Evolutionary conservation across 257 asterid species (phyloP).

Genomic region (Echites panduratus): DNA sequence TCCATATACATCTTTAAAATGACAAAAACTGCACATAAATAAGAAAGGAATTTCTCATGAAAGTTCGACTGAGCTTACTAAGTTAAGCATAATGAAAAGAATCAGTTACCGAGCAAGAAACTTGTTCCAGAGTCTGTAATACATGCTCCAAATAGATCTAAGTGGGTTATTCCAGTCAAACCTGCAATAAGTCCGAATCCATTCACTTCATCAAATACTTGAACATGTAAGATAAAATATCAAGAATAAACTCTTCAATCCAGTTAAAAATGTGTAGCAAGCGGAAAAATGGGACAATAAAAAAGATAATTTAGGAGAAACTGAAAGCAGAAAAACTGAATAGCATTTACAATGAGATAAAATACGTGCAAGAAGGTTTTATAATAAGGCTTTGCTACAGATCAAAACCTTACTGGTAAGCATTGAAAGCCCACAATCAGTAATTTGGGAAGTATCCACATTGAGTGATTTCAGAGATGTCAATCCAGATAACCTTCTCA

Average conservation of each 20-base stretch:
- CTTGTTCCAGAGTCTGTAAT: conserved; percentile 87
- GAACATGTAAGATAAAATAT: not conserved
- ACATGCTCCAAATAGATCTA: conserved; percentile 95
- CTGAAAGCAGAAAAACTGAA: not conserved
- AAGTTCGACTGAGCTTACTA: not conserved
- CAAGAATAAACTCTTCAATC: not conserved
- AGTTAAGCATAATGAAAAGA: not conserved
- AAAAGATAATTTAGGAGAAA: not conserved
- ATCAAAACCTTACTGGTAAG: conserved; percentile 20
- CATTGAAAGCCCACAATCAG: conserved; percentile 29
- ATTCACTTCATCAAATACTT: not conserved
- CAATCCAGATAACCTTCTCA: conserved; percentile 25
- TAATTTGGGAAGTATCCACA: conserved; percentile 35
- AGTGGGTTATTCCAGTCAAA: conserved; percentile 78
- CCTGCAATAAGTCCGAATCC: conserved; percentile 40
- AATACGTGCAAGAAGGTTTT: too few relatives aligned
- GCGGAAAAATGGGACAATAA: not conserved
- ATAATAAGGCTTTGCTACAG: not conserved
- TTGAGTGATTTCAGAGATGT: conserved; percentile 31
- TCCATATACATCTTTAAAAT: too few relatives aligned
- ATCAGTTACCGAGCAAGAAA: conserved; percentile 47
- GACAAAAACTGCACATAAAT: too few relatives aligned
- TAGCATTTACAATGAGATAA: not conserved
- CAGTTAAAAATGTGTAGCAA: not conserved
- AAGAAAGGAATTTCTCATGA: too few relatives aligned